A percentile compares a stretch with the other conserved stretches of the same genome.
Evolutionary conservation across 1,139 yeast species (phyloP).

Genomic region (Candida sp.): DNA sequence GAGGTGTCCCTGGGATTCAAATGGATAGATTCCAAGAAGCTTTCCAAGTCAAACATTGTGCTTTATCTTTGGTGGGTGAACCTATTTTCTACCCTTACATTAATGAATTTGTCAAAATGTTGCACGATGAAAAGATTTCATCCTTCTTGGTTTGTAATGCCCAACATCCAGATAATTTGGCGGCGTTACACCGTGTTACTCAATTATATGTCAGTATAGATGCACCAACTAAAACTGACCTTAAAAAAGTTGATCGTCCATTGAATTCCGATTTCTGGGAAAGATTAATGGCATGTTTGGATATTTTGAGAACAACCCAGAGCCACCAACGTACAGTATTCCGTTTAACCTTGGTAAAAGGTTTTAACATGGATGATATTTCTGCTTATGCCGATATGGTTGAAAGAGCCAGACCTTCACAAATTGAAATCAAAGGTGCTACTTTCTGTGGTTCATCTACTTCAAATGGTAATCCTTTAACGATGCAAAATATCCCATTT

Average conservation of each 20-base stretch:
- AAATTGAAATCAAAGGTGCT: conserved; percentile 92
- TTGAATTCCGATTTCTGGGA: conserved; percentile 93
- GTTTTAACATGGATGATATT: conserved; percentile 82
- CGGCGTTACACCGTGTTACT: conserved; percentile 69
- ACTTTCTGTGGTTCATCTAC: conserved; percentile 86
- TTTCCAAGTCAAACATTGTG: conserved; percentile 85
- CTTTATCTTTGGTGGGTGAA: conserved; percentile 88
- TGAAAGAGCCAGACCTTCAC: conserved; percentile 76
- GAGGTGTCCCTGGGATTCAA: conserved; percentile 94
- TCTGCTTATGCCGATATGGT: conserved; percentile 90
- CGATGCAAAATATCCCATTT: conserved; percentile 95
- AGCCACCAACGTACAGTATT: conserved; percentile 86
- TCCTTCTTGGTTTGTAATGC: conserved; percentile 93
- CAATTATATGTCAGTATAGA: conserved; percentile 91
- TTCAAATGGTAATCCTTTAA: conserved; percentile 82
- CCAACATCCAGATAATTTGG: conserved; percentile 86
- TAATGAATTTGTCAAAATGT: conserved; percentile 75
- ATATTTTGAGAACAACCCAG: conserved; percentile 69
- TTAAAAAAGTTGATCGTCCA: conserved; percentile 86
- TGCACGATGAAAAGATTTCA: conserved; percentile 76
- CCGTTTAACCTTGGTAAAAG: conserved; percentile 87
- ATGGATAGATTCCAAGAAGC: conserved; percentile 91
- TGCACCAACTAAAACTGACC: conserved; percentile 79
- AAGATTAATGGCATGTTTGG: conserved; percentile 75
- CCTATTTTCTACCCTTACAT: conserved; percentile 93